Base-by-base conservation (phyloP, 768 basidiomycete genomes). In the Phylloporus scabripes region DNA sequence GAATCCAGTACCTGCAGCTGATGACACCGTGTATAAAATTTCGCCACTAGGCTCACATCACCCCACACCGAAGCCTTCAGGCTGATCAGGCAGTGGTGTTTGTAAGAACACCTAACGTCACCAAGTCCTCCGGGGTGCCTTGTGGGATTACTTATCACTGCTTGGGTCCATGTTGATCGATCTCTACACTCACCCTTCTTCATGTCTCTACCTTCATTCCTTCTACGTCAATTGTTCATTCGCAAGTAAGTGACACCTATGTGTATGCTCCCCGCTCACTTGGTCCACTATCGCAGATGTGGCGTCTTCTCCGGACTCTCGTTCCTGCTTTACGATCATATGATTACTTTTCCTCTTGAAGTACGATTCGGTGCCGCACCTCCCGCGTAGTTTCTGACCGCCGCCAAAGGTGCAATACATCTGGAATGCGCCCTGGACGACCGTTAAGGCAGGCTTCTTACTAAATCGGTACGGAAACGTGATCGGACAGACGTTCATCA, bases 391-490 rank as follows among this genome's bases (percentile, higher is more conserved):
- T 6, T 31, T 31, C 42, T 43, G 12, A 43, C 42, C 18, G 28
- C 5, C 26, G 28, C 15, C 42, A 34, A 44, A 49, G 46, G 41
- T 43, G 17, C 31, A 28, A 7, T 34, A 45, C n/a, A 46, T 34
- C 18, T 48, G 50, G 45, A 47, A 41, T 7, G 39, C 43, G 0
- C 55, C 55, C 2, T 53, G 56, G 46, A 39, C 51, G 1, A 2
- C 38, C 3, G 26, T 44, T 17, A 57, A 58, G 23, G 38, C 24
- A 15, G 14, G 23, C 14, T 48, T 58, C 24, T 45, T 58, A 4
- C 10, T 53, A 31, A 50, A 50, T 28, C 51, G 56, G 23, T 57
- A 56, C 5, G 55, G 42, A 3, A 51, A 43, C 21, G 14, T 55
- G 18, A 15, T 42, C 9, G 45, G 50, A 7, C 56, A 55, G 29